Percentiles rank a stretch among this genome's conserved stretches.
Evolutionary conservation across 768 basidiomycete species (phyloP).

Genomic region (Tulasnella sp.): DNA sequence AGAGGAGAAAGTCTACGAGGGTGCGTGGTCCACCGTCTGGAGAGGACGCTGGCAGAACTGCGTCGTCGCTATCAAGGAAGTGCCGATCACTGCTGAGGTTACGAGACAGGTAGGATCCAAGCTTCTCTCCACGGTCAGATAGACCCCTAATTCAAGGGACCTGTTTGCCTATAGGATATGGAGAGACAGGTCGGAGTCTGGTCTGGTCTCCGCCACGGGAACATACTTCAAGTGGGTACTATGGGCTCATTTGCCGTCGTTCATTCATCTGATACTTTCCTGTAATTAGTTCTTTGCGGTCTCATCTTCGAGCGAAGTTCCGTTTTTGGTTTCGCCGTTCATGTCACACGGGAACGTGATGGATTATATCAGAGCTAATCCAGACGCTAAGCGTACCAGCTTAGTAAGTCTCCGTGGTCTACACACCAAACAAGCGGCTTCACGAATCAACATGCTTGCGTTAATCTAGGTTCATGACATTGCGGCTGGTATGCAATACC

Average conservation of each 20-base stretch:
- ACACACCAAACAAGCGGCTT: background rate
- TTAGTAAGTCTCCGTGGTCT: background rate
- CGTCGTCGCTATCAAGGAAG: background rate
- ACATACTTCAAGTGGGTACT: background rate
- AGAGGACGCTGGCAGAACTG: background rate
- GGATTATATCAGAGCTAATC: background rate
- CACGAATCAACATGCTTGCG: background rate
- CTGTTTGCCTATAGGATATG: background rate
- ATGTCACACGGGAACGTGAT: background rate
- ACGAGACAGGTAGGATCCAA: background rate
- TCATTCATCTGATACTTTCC: background rate
- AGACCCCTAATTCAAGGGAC: background rate
- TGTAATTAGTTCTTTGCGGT: background rate
- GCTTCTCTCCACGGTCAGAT: background rate
- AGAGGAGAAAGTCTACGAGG: background rate
- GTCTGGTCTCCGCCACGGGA: background rate
- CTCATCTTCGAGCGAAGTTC: background rate
- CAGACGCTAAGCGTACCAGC: background rate
- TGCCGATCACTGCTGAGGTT: background rate
- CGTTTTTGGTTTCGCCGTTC: background rate
- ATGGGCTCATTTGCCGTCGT: too few species aligned
- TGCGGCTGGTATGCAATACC: background rate
- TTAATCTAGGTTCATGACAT: background rate
- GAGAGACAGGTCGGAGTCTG: slow-evolving; percentile 5
- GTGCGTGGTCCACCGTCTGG: background rate